Base-by-base conservation (phyloP, 192 early-diverging fungal genomes). In the Coemansia sp. region DNA sequence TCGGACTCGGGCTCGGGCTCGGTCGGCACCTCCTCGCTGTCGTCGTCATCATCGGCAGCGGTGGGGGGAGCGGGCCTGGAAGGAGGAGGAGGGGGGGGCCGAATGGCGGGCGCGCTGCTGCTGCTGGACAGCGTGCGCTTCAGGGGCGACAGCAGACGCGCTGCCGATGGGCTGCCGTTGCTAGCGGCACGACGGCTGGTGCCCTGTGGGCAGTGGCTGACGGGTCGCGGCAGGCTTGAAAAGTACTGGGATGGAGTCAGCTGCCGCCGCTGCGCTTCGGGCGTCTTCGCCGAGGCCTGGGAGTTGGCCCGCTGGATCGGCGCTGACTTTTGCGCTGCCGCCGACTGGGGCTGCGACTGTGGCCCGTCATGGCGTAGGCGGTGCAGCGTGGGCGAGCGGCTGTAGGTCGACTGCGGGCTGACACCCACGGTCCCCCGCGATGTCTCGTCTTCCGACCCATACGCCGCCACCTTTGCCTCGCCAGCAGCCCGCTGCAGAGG, bases 111-210 rank as follows among this genome's bases (percentile, higher is more conserved):
- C 5, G 36, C 23, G 11, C 31, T 9, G 48, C 51, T 40, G 63
- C 64, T 50, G 35, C 56, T 69, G 1, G 76, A 78, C 51, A 67
- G 3, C 3, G 77, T 79, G 48, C 77, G 77, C 36, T 69, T 66
- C 31, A 79, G 57, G 9, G 77, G 77, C 56, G 76, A 76, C 6
- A 51, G 37, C 43, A 58, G 21, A n/a, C 39, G 14, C n/a, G 33
- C 43, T 1, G 43, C 31, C 7, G 18, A 34, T 1, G 31, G 39
- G 18, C 60, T 33, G 24, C 26, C 26, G 31, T 26, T 28, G 60
- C 42, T 43, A 18, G 48, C 45, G 5, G 43, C 20, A 11, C 45
- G 45, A 6, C 45, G 45, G 10, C 45, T 20, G 6, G 18, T 21
- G 5, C 5, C 45, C 9, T 6, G 6, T 14, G 45, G 23, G 18